Evolutionary conservation across 495 filamentous ascomycete species (phyloP), one percentile per base, ranked within the genome.

Genomic region (Aspergillus taichungensis): DNA sequence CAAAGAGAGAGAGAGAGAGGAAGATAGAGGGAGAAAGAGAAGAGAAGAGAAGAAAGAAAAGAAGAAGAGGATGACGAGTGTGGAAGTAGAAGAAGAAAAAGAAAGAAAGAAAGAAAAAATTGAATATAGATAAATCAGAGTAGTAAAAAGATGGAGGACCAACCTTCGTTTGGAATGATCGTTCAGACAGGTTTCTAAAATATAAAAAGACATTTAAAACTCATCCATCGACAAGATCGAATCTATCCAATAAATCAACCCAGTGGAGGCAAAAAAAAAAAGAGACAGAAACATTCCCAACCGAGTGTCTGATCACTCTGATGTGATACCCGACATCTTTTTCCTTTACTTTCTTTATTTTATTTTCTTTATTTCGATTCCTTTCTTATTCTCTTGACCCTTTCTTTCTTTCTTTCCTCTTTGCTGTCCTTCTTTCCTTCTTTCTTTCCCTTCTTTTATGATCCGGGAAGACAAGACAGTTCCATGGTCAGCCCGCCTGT

Each of bases 361-460:
- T 4, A 13, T 7, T 30, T 5, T 36, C 18, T 40, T 14, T 47
- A 13, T 40, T 12, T 47, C 29, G 29, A 32, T 34, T 12, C n/a
- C 13, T 12, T 27, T 34, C 34, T 47, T 32, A 34, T 35, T 40
- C 7, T 47, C 13, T 40, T 47, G 7, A 34, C 30, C 13, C 12
- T 29, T 40, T 47, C 6, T 35, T 30, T 41, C 24, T 27, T 39
- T 31, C 9, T 13, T 31, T 30, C 13, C 24, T 27, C 34, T 29
- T 46, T 32, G n/a, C n/a, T n/a, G n/a, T n/a, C n/a, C n/a, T n/a
- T 46, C 32, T 34, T 40, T 46, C 38, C 4, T 27, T 44, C 36
- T 36, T 44, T 44, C 8, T 28, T 35, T 36, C 1, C 11, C 14
- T 43, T 34, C 34, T 12, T 6, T 30, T 12, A 30, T 30, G 11